Conservation (phyloP, 805 yeast genomes). For the Yamadazyma paraphyllophila region DNA sequence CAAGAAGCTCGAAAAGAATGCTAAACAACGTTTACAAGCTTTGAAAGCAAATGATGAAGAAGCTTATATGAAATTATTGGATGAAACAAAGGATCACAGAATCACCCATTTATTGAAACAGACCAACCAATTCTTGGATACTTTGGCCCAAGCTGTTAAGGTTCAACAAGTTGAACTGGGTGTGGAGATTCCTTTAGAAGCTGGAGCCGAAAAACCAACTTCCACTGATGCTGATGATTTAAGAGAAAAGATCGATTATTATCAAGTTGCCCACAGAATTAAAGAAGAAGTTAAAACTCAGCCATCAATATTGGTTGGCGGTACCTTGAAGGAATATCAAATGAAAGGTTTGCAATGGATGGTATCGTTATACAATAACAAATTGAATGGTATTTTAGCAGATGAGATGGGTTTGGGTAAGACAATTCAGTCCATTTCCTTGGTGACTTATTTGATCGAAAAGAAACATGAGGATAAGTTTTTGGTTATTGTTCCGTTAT, state of each 20-base stretch:
- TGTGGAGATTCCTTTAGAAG: slow-evolving; percentile 23
- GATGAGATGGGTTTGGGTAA: slow-evolving; percentile 72
- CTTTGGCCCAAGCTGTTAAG: slow-evolving; percentile 75
- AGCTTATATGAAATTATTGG: slow-evolving; percentile 78
- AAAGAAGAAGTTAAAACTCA: slow-evolving; percentile 66
- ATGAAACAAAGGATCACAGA: slow-evolving; percentile 85
- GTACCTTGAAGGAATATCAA: slow-evolving; percentile 75
- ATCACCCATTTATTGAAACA: slow-evolving; percentile 79
- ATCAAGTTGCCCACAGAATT: slow-evolving; percentile 76
- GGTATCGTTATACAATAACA: slow-evolving; percentile 61
- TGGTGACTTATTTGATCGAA: slow-evolving; percentile 69
- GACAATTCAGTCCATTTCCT: slow-evolving; percentile 74
- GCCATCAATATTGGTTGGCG: slow-evolving; percentile 72
- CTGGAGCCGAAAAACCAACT: slow-evolving; percentile 21
- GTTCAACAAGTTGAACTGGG: slow-evolving; percentile 64
- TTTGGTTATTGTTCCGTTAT: slow-evolving; percentile 77
- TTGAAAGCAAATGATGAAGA: slow-evolving; percentile 86
- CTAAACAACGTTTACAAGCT: slow-evolving; percentile 86
- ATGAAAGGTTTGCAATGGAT: slow-evolving; percentile 64
- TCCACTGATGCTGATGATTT: slow-evolving; percentile 49
- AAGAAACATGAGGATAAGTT: slow-evolving; percentile 67
- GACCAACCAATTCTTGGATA: slow-evolving; percentile 73
- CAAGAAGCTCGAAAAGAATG: slow-evolving; percentile 71
- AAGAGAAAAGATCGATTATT: slow-evolving; percentile 70
- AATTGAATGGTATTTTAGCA: slow-evolving; percentile 61